A percentile compares a stretch with the other conserved stretches of the same genome.
Evolutionary conservation across 2,329 filamentous ascomycete species (phyloP).

Genomic region (Albifimbria verrucaria): DNA sequence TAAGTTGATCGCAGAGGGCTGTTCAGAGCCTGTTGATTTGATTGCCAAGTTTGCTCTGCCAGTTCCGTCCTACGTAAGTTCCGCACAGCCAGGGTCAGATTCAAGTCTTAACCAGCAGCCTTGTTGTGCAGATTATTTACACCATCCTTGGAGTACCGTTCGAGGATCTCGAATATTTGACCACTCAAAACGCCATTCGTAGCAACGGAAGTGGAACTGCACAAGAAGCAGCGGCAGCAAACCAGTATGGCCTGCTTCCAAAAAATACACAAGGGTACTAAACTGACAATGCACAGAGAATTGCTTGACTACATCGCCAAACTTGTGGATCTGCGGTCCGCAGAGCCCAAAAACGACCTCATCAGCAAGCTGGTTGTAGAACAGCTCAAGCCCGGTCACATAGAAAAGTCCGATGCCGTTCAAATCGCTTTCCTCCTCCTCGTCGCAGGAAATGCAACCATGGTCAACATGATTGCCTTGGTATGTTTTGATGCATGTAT

Average conservation of each 20-base stretch:
- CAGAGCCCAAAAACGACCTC: constrained; percentile 40
- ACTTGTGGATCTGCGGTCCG: constrained; percentile 36
- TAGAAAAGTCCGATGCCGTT: constrained; percentile 37
- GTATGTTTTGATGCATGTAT: constrained; percentile 21
- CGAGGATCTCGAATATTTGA: constrained; percentile 42
- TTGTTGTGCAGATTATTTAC: constrained; percentile 41
- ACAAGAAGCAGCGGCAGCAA: constrained; percentile 41
- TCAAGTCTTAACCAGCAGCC: constrained; percentile 22
- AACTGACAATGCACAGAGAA: constrained; percentile 21
- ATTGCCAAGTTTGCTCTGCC: constrained; percentile 44
- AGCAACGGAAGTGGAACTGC: constrained; percentile 45
- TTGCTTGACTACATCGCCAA: constrained; percentile 41
- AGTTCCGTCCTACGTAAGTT: constrained; percentile 41
- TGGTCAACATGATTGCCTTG: constrained; percentile 48
- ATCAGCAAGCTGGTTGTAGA: constrained; percentile 41
- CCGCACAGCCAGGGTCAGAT: neutral
- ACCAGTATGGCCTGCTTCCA: constrained; percentile 25
- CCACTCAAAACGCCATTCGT: constrained; percentile 42
- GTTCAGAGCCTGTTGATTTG: constrained; percentile 38
- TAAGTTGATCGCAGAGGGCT: constrained; percentile 31
- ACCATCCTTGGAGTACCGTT: constrained; percentile 46
- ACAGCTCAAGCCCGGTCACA: constrained; percentile 35
- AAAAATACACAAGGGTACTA: neutral
- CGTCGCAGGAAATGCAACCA: constrained; percentile 49
- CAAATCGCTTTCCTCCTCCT: constrained; percentile 48